phyloP scores from a whole-genome alignment of 1,284 basidiomycete genomes.

The Cryptococcus sp. region DNA sequence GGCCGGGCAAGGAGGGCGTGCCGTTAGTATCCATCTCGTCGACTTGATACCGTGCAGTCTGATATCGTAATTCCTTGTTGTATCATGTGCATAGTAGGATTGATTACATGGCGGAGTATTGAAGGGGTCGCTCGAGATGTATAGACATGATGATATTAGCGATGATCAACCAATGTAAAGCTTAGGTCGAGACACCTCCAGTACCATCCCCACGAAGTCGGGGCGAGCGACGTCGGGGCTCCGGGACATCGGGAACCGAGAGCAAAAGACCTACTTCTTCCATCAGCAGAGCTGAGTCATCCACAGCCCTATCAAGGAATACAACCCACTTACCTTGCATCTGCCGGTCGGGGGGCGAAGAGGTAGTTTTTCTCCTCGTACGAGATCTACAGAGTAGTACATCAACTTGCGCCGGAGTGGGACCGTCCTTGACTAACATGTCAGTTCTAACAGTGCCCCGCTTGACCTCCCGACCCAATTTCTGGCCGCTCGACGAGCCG shows the following conservation, averaged over 20 bases:
- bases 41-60: not conserved
- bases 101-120: not conserved
- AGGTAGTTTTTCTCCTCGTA: not conserved
- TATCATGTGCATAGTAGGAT: not conserved
- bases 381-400: not conserved
- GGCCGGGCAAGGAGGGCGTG: not conserved
- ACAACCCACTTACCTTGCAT: not conserved
- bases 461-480: too few relatives aligned
- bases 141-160: too few relatives aligned
- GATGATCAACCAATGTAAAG: too few relatives aligned
- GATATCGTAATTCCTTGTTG: not conserved
- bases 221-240: constrained; percentile 9
- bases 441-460: too few relatives aligned
- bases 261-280: not conserved
- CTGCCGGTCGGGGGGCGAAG: not conserved
- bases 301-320: not conserved
- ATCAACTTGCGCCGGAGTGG: not conserved
- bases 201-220: not conserved
- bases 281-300: not conserved
- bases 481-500: too few relatives aligned
- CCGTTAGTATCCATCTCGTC: constrained; percentile 8
- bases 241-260: not conserved
- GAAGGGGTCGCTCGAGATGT: not conserved
- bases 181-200: too few relatives aligned
- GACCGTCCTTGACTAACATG: not conserved